Evolutionary conservation across 305 asterid genomes (phyloP).

Genomic region (Lippia alba): DNA sequence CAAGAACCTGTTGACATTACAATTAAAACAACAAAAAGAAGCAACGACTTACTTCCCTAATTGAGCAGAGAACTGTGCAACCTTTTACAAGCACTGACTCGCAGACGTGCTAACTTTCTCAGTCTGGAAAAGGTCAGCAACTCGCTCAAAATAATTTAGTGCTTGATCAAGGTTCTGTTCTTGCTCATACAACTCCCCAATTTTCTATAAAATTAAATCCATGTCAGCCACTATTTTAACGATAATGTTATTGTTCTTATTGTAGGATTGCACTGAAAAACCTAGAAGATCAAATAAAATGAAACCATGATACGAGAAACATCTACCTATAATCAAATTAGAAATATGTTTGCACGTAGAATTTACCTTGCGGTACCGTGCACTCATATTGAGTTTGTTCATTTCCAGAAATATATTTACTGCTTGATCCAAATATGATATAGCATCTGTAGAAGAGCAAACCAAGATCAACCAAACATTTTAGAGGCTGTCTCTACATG

Average conservation of each 20-base stretch:
- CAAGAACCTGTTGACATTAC: neutral
- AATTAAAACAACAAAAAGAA: neutral
- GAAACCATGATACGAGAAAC: neutral
- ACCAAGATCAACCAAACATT: neutral
- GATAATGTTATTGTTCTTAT: neutral
- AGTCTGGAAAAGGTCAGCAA: slow-evolving; percentile 44
- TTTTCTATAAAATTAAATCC: slow-evolving; percentile 33
- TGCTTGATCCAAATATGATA: slow-evolving; percentile 49
- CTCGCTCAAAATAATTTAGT: slow-evolving; percentile 43
- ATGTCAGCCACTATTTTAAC: slow-evolving; percentile 24
- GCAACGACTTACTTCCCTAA: slow-evolving; percentile 42
- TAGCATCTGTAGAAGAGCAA: slow-evolving; percentile 42
- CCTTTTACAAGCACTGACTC: slow-evolving; percentile 49
- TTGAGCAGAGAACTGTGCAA: slow-evolving; percentile 47
- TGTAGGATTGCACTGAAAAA: neutral
- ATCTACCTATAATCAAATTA: slow-evolving; percentile 1
- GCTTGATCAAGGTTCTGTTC: slow-evolving; percentile 39
- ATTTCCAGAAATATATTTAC: slow-evolving; percentile 42
- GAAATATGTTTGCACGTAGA: slow-evolving; percentile 5
- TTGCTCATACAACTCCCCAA: slow-evolving; percentile 47
- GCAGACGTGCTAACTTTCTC: slow-evolving; percentile 45
- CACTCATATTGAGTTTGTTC: slow-evolving; percentile 46
- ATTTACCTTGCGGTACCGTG: slow-evolving; percentile 45
- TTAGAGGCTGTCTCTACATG: slow-evolving; percentile 8
- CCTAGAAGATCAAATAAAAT: neutral